Evolutionary conservation across 2,329 filamentous ascomycete species (phyloP), one percentile per base, ranked within the genome.

Genomic region (Aspergillus sp.): DNA sequence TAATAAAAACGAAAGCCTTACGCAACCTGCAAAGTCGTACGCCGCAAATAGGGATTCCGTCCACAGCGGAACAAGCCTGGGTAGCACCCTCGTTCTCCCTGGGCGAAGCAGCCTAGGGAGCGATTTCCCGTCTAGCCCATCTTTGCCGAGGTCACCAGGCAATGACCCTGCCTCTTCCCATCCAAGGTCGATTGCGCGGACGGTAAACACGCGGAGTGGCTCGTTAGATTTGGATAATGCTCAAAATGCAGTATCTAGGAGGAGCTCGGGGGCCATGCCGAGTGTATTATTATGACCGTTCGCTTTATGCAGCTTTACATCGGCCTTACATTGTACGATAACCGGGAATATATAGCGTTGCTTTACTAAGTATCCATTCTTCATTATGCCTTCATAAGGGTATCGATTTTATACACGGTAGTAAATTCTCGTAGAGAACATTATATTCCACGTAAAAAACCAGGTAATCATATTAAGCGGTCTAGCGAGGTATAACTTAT

Each of bases 221-320:
- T 69, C 73, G 0, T 76, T 75, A 49, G 73, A 76, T 55, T 55
- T 75, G 31, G 70, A 52, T 41, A 60, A 46, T 62, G 66, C 7
- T 49, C 62, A 17, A 54, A 82, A 65, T 17, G 79, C 77, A 60
- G 63, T 19, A 53, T 62, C 50, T 37, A 41, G 57, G 15, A 45
- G 57, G 31, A 61, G 55, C 44, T 60, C 58, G 23, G 52, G 51
- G 12, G 46, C 43, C 8, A 47, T 60, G 15, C 57, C 55, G n/a
- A 15, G 47, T 6, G 50, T 33, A 4, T 40, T 55, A 19, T 31
- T 56, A 35, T 61, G 51, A 43, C 17, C 40, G 6, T 17, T 5
- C 17, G 7, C 40, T 43, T 31, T 4, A 31, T 31, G 27, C 27
- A 11, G 27, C 27, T 31, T 31, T 31, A 11, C 4, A 1, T 31